Conservation (phyloP, 305 asterid species). For the Fraxinus ornus region DNA sequence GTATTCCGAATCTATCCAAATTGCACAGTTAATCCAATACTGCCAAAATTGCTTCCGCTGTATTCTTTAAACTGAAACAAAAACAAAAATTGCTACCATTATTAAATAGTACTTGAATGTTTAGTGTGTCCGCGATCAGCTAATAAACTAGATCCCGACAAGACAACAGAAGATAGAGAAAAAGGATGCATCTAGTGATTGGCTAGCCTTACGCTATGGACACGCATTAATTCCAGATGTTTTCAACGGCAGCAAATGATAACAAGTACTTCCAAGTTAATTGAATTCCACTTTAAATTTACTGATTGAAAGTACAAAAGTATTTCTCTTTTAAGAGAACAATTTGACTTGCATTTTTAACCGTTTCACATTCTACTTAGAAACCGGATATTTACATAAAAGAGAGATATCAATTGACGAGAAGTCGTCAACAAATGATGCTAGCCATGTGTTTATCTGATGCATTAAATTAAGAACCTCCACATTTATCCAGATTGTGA, state of each 20-base stretch:
- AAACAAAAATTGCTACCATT: background rate
- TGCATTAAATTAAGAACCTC: slow-evolving; percentile 15
- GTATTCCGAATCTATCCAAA: background rate
- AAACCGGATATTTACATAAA: slow-evolving; percentile 11
- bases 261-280: slow-evolving; percentile 5
- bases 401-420: slow-evolving; percentile 7
- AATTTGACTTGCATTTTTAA: slow-evolving; percentile 12
- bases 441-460: background rate
- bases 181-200: slow-evolving; percentile 4
- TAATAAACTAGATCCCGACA: background rate
- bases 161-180: background rate
- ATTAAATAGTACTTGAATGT: background rate
- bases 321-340: background rate
- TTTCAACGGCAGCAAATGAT: background rate
- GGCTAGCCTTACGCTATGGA: background rate
- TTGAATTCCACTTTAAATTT: background rate
- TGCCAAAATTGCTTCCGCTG: background rate
- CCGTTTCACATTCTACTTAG: background rate
- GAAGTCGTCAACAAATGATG: slow-evolving; percentile 12
- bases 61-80: background rate
- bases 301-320: slow-evolving; percentile 3
- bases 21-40: background rate
- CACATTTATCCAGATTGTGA: background rate
- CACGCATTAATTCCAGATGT: background rate
- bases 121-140: background rate